Base-by-base conservation (phyloP, 192 early-diverging fungal species). In the Gaertneriomyces sp. region DNA sequence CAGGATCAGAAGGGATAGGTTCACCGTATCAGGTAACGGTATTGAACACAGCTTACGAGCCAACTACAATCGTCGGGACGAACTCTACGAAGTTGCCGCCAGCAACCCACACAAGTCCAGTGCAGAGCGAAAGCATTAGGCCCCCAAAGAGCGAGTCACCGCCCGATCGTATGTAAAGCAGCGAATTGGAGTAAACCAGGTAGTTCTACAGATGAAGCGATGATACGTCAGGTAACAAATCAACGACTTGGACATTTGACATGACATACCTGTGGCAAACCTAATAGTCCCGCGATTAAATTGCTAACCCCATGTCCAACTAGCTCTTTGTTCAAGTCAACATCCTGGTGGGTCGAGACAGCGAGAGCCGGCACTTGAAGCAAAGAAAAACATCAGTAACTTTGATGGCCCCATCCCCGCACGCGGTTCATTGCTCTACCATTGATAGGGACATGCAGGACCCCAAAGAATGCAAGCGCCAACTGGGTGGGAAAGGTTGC, bases 391-490 rank as follows among this genome's bases (percentile, higher is more conserved):
- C 0, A 20, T 14, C 42, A 57, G 25, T 1, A 9, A 16, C 47
- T 56, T 20, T 1, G n/a, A 25, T 61, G 10, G 17, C 12, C 55
- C 0, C 11, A 56, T 16, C 12, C 51, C 1, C 25, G n/a, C 60
- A 3, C 60, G 38, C 0, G 25, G 25, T 33, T 33, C 25, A 33
- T 33, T 0, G 25, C 25, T 33, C 40, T 45, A 66, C 65, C 73
- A 68, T 98, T 99, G 69, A 99, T 96, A 4, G 96, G 95, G 5
- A 99, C 96, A 74, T 99, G 95, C 25, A 99, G 74, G 53, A 99
- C 87, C 53, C 93, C 93, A 78, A 98, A 98, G 64, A 98, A 98
- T 7, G 93, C 89, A 67, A 98, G 76, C 0, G 93, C 94, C 17
- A 95, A 63, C 87, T 93, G 93, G 11, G 92, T 93, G n/a, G 93